Evolutionary conservation across 2,329 filamentous ascomycete genomes (phyloP), one percentile per base, ranked within the genome.

Genomic region (Trichoderma breve): DNA sequence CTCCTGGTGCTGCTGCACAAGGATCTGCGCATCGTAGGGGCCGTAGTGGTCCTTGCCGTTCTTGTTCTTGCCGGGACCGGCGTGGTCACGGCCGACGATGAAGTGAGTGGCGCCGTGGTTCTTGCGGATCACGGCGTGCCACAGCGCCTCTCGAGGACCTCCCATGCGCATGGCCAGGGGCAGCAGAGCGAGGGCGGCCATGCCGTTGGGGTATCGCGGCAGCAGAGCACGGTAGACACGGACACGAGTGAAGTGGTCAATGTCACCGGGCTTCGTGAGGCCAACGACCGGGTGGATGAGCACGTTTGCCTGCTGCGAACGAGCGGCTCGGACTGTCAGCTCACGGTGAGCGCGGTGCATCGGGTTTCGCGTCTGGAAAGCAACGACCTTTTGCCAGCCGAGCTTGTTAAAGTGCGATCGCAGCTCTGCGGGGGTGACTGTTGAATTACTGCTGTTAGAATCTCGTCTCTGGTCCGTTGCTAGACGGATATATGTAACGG

Each of bases 101-200:
- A 99, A 99, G 88, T 99, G 96, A 18, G 96, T 98, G 62, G 95
- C 94, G 79, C 96, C 96, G 86, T 98, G 95, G 85, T 99, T 99
- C 91, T 98, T 99, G 82, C 96, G 94, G 88, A 99, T 99, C 80
- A 99, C 97, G 80, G 96, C 96, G 87, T 99, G 96, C 96, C 96
- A 99, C 85, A 99, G 94, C 77, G 96, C 96, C 87, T 99, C 96
- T 77, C 96, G 93, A 75, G 96, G 96, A 78, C 96, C 96, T 80
- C 94, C 96, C 96, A 99, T 99, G 81, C 96, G 93, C 96, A 99
- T 99, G 79, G 96, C 96, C 75, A 99, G 89, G 72, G 95, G 95
- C 70, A 99, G 89, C 55, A 99, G 93, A 83, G 94, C 95, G 75
- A 99, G 90, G 51, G 97, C 94, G 73, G 96, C 96, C 96, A 99